A percentile compares a stretch with the other conserved stretches of the same genome.
These are phyloP conservation scores for Phialophora macrospora DNA, from an alignment of 2,329 filamentous ascomycete species.

Conservation along the genomic window DNA sequence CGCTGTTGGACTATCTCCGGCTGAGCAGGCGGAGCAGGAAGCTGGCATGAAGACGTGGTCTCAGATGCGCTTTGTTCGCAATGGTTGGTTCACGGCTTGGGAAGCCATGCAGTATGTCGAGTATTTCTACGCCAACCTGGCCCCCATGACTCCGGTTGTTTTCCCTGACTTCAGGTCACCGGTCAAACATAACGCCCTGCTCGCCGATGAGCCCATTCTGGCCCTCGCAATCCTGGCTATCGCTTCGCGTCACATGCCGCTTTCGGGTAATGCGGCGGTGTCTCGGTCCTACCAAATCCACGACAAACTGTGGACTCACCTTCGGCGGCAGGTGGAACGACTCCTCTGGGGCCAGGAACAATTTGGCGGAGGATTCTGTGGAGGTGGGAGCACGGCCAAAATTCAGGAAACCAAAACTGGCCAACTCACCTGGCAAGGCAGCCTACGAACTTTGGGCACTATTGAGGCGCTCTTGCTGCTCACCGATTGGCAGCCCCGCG, in stretches of 20 bases:
- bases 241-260: constrained; percentile 80
- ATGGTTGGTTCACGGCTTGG: constrained; percentile 92
- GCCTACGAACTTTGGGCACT: constrained; percentile 85
- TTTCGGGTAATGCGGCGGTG: constrained; percentile 77
- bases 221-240: constrained; percentile 91
- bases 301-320: constrained; percentile 91
- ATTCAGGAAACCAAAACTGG: constrained; percentile 69
- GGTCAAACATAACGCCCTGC: constrained; percentile 75
- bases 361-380: constrained; percentile 85
- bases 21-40: constrained; percentile 49
- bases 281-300: constrained; percentile 91
- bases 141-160: constrained; percentile 90
- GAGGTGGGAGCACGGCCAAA: constrained; percentile 64
- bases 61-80: constrained; percentile 89
- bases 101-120: constrained; percentile 94
- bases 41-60: constrained; percentile 87
- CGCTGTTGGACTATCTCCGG: constrained; percentile 24
- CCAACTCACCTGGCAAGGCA: constrained; percentile 66
- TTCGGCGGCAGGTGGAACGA: constrained; percentile 92
- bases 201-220: constrained; percentile 90
- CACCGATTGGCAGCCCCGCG: constrained; percentile 95
- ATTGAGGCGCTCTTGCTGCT: constrained; percentile 93
- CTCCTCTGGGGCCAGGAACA: constrained; percentile 96
- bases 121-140: constrained; percentile 92
- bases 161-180: constrained; percentile 86